Evolutionary conservation across 768 basidiomycete species (phyloP), one percentile per base, ranked within the genome.

Genomic region (Tulasnella sp.): DNA sequence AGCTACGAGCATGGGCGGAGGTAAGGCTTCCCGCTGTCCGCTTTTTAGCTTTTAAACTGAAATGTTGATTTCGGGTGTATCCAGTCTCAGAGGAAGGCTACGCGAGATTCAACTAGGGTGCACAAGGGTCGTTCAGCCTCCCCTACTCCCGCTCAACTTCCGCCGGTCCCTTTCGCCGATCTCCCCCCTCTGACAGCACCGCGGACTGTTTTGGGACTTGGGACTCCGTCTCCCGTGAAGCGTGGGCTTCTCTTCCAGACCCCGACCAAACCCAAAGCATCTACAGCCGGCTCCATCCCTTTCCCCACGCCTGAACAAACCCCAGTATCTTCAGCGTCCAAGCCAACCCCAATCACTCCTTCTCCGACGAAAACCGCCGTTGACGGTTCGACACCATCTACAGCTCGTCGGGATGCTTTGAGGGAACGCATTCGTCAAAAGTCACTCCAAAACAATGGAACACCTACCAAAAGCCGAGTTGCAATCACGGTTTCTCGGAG

Each of bases 401-500:
- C 90, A 42, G 91, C 93, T 42, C 87, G 93, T 64, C 87, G 93
- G 67, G 89, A 90, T 80, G 93, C 93, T 9, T 84, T 95, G 1
- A 93, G 92, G 79, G 93, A 94, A 79, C 91, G 93, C 52, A 84
- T 94, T 67, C 90, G 91, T 22, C 90, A 91, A 80, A 87, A 88
- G 75, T 93, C 92, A 4, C 81, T 93, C 73, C 88, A 88, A 1
- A 83, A 85, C 45, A 67, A 74, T 25, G 52, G 40, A 11, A 89
- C 91, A 11, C 93, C 93, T 0, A 76, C 76, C 25, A 79, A 78
- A 67, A 52, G 64, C 49, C 52, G 67, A 42, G 71, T 70, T 40
- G 70, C 71, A 29, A 74, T 72, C 25, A 79, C 69, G 39, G 54
- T 71, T 12, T 71, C 77, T 9, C 54, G 84, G 85, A 14, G 88